phyloP scores from a whole-genome alignment of 805 yeast species.

The Candida montana region DNA sequence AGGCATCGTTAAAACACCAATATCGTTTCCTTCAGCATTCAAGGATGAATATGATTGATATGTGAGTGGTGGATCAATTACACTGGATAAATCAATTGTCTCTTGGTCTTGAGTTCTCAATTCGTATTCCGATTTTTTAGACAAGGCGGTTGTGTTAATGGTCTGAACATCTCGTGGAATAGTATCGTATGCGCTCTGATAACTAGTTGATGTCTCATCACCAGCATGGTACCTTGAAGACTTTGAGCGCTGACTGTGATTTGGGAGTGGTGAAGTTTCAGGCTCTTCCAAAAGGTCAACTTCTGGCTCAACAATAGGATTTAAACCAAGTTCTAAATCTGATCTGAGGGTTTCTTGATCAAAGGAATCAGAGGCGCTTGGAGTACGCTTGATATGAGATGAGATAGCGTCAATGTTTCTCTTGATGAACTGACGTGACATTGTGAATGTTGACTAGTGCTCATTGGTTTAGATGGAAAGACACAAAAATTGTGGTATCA shows the following conservation, averaged over 20 bases:
- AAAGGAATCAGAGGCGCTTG: background rate
- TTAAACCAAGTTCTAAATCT: too few relatives aligned
- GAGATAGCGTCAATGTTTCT: slow-evolving; percentile 18
- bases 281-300: too few relatives aligned
- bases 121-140: slow-evolving; percentile 7
- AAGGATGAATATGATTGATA: slow-evolving; percentile 6
- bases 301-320: too few relatives aligned
- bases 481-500: too few relatives aligned
- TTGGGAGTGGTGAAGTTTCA: too few relatives aligned
- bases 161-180: slow-evolving; percentile 1
- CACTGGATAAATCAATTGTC: background rate
- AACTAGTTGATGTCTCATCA: slow-evolving; percentile 4
- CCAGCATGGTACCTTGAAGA: background rate
- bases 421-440: slow-evolving; percentile 20
- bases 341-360: background rate
- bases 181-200: slow-evolving; percentile 10
- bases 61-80: background rate
- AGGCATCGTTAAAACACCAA: background rate
- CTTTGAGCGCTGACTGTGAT: too few relatives aligned
- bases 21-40: background rate
- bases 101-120: slow-evolving; percentile 1
- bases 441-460: background rate
- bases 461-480: too few relatives aligned
- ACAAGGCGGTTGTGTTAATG: background rate
- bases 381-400: slow-evolving; percentile 4